Percentiles rank a stretch among this genome's conserved stretches.
phyloP scores from a whole-genome alignment of 345 rosid species.

The Melastoma malabathricum region DNA sequence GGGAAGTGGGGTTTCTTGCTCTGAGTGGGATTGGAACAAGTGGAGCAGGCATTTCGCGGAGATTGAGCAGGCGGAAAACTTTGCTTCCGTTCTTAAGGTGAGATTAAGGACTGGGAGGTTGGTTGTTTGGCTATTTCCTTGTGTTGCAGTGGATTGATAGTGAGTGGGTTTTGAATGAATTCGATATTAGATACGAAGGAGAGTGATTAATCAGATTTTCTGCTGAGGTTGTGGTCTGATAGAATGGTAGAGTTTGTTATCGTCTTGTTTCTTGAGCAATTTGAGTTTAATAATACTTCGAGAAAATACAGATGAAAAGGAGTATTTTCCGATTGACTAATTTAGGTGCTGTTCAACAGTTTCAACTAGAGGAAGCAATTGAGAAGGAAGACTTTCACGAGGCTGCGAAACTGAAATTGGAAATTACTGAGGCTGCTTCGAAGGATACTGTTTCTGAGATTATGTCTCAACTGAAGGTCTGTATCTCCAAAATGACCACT shows the following conservation, averaged over 20 bases:
- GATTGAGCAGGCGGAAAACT: constrained; percentile 62
- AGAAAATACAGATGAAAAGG: too few species aligned
- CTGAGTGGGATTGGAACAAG: constrained; percentile 81
- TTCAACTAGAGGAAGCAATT: constrained; percentile 84
- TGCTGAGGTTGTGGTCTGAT: too few species aligned
- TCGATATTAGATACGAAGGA: too few species aligned
- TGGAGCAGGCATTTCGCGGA: constrained; percentile 85
- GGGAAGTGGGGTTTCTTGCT: constrained; percentile 18
- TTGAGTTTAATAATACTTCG: too few species aligned
- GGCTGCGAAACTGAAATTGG: constrained; percentile 67
- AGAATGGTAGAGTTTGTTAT: too few species aligned
- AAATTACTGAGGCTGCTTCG: constrained; percentile 53
- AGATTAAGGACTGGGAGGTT: background rate
- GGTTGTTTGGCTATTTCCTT: background rate
- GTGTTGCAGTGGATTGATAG: background rate
- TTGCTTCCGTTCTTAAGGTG: constrained; percentile 76
- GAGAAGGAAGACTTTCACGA: constrained; percentile 82
- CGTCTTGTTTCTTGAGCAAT: too few species aligned
- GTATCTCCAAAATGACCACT: background rate
- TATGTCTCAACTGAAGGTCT: constrained; percentile 70
- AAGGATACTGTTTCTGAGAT: constrained; percentile 66
- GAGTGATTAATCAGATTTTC: too few species aligned
- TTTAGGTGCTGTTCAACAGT: constrained; percentile 21
- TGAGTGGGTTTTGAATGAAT: background rate
- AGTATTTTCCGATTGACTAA: background rate